Conservation (phyloP, 2,329 filamentous ascomycete genomes). For the Talaromyces sp. region DNA sequence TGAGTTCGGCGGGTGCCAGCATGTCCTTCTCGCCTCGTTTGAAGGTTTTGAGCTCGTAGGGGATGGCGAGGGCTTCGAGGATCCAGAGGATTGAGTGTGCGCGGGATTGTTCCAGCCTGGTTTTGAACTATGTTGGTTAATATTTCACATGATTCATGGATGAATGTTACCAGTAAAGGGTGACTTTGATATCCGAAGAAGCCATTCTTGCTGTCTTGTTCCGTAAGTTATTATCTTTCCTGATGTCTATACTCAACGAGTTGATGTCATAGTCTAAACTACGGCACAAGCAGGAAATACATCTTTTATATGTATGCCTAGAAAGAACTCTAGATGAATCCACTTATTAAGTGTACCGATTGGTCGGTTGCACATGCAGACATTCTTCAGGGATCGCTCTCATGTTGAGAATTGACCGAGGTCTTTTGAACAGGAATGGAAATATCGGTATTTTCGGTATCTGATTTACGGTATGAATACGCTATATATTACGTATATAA, state of each 20-base stretch:
- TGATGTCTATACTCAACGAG: not conserved
- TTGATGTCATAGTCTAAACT: too few relatives aligned
- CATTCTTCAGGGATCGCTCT: too few relatives aligned
- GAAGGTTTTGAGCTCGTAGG: conserved; percentile 75
- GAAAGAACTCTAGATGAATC: too few relatives aligned
- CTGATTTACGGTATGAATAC: too few relatives aligned
- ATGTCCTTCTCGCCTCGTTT: conserved; percentile 60
- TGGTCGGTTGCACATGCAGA: too few relatives aligned
- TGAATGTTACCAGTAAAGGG: conserved; percentile 12
- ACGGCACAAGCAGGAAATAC: too few relatives aligned
- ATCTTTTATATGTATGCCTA: too few relatives aligned
- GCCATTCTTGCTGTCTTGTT: conserved; percentile 11
- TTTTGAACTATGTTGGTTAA: conserved; percentile 17
- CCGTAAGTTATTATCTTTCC: not conserved
- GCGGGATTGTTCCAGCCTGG: conserved; percentile 78
- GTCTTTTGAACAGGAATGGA: too few relatives aligned
- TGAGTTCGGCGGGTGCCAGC: conserved; percentile 70
- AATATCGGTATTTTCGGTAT: too few relatives aligned
- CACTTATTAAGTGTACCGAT: too few relatives aligned
- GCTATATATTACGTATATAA: too few relatives aligned
- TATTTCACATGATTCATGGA: not conserved
- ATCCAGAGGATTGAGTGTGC: conserved; percentile 81
- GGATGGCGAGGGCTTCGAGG: conserved; percentile 71
- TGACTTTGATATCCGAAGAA: conserved; percentile 12
- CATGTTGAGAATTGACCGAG: too few relatives aligned